A percentile compares a stretch with the other conserved stretches of the same genome.
Evolutionary conservation across 352 stramenopile species (phyloP).

Genomic region (Phytopythium mirpurense): DNA sequence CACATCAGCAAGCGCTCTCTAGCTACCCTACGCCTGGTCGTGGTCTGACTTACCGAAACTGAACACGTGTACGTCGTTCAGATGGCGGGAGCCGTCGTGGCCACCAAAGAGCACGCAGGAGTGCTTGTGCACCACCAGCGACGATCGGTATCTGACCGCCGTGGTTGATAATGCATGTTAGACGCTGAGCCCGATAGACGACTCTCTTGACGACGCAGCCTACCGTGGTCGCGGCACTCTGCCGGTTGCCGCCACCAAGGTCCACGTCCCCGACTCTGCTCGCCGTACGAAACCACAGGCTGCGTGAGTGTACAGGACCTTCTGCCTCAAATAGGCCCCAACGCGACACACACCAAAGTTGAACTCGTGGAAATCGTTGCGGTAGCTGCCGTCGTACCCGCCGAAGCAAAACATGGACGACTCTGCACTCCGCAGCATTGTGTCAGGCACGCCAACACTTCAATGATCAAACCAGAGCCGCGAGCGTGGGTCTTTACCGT

Average conservation of each 20-base stretch:
- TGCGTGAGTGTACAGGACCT: neutral
- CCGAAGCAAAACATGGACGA: constrained; percentile 89
- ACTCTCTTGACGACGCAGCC: neutral
- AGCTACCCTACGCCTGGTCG: neutral
- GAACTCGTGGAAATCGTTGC: constrained; percentile 97
- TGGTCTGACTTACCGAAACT: constrained; percentile 79
- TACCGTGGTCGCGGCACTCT: constrained; percentile 66
- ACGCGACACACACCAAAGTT: constrained; percentile 82
- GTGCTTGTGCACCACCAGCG: constrained; percentile 89
- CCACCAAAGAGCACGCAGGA: constrained; percentile 96
- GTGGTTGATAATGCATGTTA: neutral
- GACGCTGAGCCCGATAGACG: neutral
- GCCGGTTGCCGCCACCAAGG: constrained; percentile 67
- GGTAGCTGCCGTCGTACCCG: constrained; percentile 94
- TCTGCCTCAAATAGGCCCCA: too few species aligned
- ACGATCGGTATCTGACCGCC: constrained; percentile 76
- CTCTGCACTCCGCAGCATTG: constrained; percentile 21
- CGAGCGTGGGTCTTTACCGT: constrained; percentile 30
- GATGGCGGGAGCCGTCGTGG: constrained; percentile 96
- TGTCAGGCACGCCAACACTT: neutral
- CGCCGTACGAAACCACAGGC: neutral
- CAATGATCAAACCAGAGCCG: neutral
- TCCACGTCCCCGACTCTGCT: constrained; percentile 82
- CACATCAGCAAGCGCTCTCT: neutral
- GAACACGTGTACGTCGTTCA: constrained; percentile 97